These are phyloP conservation scores for Cladosporium sp. DNA, from an alignment of 2,329 filamentous ascomycete genomes.

Conservation along the genomic window DNA sequence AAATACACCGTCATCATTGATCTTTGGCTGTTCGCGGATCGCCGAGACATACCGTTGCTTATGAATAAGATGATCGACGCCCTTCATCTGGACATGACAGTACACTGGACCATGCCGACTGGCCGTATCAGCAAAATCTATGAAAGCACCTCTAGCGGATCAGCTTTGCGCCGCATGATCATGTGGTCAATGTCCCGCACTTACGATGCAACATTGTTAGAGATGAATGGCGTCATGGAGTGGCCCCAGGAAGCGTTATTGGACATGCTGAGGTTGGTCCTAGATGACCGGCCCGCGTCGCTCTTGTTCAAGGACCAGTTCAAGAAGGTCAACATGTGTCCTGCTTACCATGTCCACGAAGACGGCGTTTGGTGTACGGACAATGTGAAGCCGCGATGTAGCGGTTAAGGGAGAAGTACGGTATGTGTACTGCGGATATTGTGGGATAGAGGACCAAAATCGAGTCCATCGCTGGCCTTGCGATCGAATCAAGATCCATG, in stretches of 20 bases:
- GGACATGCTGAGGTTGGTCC: neutral
- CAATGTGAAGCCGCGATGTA: neutral
- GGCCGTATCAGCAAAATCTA: neutral
- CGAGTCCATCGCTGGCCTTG: neutral
- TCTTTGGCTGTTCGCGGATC: constrained; percentile 20
- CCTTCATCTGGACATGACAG: neutral
- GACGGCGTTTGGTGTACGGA: neutral
- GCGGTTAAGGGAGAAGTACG: neutral
- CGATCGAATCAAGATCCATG: too few species aligned
- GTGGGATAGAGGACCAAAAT: neutral
- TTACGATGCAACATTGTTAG: neutral
- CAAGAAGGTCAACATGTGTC: neutral
- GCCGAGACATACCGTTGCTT: constrained; percentile 20
- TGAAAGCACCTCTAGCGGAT: neutral
- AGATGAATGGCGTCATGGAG: too few species aligned
- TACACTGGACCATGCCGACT: neutral
- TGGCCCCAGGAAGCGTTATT: neutral
- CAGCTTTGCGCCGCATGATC: neutral
- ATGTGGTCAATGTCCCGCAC: neutral
- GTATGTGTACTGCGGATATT: neutral
- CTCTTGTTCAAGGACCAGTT: neutral
- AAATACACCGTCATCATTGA: neutral
- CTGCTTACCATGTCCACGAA: neutral
- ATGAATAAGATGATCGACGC: constrained; percentile 16
- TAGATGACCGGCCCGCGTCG: neutral